Conservation (phyloP, 2,329 filamentous ascomycete species). For the Didymellaceae sp. region DNA sequence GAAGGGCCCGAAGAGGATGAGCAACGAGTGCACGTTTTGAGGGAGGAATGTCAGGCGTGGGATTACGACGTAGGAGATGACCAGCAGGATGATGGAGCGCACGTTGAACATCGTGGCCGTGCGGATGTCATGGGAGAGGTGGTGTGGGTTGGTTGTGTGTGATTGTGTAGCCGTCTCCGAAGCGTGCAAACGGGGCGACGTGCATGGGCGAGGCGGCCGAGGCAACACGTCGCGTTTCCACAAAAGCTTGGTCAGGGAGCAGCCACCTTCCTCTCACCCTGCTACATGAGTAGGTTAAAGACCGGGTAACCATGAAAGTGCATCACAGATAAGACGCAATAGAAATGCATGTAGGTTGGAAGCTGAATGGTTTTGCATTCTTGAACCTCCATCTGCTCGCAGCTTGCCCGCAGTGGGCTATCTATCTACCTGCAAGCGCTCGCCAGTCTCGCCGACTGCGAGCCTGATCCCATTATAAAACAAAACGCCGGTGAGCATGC, state of each 20-base stretch:
- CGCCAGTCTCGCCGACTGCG: neutral
- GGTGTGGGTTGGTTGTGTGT: neutral
- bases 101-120: slow-evolving; percentile 39
- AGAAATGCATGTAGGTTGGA: neutral
- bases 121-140: slow-evolving; percentile 5
- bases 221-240: slow-evolving; percentile 1
- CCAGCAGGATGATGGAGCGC: slow-evolving; percentile 41
- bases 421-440: slow-evolving; percentile 10
- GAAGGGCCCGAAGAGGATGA: slow-evolving; percentile 70
- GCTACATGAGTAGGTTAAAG: too few species aligned
- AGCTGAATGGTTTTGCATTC: slow-evolving; percentile 17
- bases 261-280: too few species aligned
- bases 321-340: too few species aligned
- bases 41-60: slow-evolving; percentile 48
- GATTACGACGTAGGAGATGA: slow-evolving; percentile 45
- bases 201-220: slow-evolving; percentile 5
- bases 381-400: slow-evolving; percentile 13
- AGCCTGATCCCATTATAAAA: neutral
- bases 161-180: neutral
- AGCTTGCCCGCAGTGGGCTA: neutral
- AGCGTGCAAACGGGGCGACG: slow-evolving; percentile 4
- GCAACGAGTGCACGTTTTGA: slow-evolving; percentile 39
- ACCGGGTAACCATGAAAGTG: too few species aligned
- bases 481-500: slow-evolving; percentile 18
- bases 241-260: too few species aligned